Evolutionary conservation across 305 asterid genomes (phyloP).

Genomic region (Fraxinus floribunda): DNA sequence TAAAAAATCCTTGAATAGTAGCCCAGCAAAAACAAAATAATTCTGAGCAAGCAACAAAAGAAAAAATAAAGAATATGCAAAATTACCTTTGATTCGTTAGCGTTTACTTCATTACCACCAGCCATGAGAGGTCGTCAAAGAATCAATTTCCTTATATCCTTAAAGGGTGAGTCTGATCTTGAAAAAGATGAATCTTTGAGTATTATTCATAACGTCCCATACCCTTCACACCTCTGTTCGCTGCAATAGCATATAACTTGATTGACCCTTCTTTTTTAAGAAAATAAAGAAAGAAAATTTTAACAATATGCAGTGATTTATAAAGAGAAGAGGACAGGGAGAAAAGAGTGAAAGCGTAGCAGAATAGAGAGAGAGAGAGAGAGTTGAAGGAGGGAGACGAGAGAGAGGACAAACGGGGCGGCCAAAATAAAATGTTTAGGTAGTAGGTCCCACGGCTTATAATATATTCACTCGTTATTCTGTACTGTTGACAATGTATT

Average conservation of each 20-base stretch:
- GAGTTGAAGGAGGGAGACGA: slow-evolving; percentile 37
- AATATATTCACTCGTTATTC: too few relatives aligned
- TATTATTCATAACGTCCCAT: slow-evolving; percentile 23
- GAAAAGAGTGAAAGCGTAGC: slow-evolving; percentile 30
- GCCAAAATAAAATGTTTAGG: slow-evolving; percentile 50
- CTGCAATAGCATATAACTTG: neutral
- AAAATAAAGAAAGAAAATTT: slow-evolving; percentile 13
- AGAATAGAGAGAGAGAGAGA: neutral
- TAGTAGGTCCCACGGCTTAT: neutral
- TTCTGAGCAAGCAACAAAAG: neutral
- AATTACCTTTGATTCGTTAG: slow-evolving; percentile 72
- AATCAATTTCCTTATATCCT: slow-evolving; percentile 15
- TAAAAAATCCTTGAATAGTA: neutral
- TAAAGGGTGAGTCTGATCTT: slow-evolving; percentile 18
- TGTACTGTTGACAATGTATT: too few relatives aligned
- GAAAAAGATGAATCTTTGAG: slow-evolving; percentile 14
- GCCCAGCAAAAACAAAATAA: neutral
- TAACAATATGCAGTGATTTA: slow-evolving; percentile 10
- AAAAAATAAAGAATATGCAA: neutral
- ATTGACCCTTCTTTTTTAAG: neutral
- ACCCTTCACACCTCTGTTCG: neutral
- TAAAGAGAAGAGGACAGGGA: slow-evolving; percentile 19
- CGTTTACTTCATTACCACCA: slow-evolving; percentile 74
- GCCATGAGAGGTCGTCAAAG: slow-evolving; percentile 47
- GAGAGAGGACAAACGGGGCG: slow-evolving; percentile 73